A percentile compares a stretch with the other conserved stretches of the same genome.
These are phyloP conservation scores for Podila minutissima DNA, from an alignment of 192 early-diverging fungal genomes.

Conservation along the genomic window DNA sequence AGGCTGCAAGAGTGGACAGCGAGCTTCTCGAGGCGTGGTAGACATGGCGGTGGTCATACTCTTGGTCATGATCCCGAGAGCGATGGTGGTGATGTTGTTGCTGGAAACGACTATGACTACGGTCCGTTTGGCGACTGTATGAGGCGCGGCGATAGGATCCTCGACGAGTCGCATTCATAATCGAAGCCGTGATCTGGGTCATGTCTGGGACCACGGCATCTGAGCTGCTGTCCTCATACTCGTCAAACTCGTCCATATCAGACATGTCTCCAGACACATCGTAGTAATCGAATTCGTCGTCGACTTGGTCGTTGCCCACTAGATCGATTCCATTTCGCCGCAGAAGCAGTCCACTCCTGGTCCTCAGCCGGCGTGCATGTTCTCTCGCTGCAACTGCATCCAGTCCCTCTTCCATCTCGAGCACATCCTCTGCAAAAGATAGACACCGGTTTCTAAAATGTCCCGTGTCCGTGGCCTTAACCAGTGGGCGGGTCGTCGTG, in stretches of 20 bases:
- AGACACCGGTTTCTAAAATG: slow-evolving; percentile 1
- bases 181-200: slow-evolving; percentile 12
- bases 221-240: background rate
- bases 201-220: slow-evolving; percentile 10
- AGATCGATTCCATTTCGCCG: background rate
- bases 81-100: background rate
- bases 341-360: background rate
- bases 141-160: slow-evolving; percentile 15
- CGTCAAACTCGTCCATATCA: background rate
- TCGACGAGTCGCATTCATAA: background rate
- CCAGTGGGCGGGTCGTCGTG: background rate
- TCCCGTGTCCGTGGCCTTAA: background rate
- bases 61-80: background rate
- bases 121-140: slow-evolving; percentile 12
- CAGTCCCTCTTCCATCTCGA: slow-evolving; percentile 41
- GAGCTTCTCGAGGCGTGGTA: background rate
- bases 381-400: slow-evolving; percentile 12
- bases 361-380: slow-evolving; percentile 7
- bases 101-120: background rate
- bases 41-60: background rate
- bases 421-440: slow-evolving; percentile 27
- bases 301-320: background rate
- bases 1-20: background rate
- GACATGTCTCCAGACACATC: background rate
- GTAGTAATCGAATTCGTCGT: background rate